A percentile compares a stretch with the other conserved stretches of the same genome.
These are phyloP conservation scores for Stentor roeselii DNA, from an alignment of 73 alveolate species.

Conservation along the genomic window DNA sequence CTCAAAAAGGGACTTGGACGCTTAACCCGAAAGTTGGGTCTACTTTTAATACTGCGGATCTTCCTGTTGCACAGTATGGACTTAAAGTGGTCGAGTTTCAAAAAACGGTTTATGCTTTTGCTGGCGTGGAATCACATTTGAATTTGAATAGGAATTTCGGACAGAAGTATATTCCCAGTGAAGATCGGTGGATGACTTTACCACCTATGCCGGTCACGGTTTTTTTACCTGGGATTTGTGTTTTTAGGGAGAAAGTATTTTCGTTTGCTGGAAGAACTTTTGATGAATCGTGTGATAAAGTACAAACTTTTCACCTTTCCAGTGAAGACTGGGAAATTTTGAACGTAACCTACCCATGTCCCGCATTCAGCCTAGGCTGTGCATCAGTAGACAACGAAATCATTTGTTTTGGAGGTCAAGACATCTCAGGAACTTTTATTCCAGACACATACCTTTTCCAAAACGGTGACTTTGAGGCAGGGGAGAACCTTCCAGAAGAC, in stretches of 20 bases:
- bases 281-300: background rate
- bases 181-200: background rate
- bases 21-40: background rate
- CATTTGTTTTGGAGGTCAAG: slow-evolving; percentile 17
- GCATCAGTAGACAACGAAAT: background rate
- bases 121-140: background rate
- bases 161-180: background rate
- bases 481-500: background rate
- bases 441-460: background rate
- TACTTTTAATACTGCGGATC: background rate
- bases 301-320: background rate
- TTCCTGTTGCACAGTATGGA: background rate
- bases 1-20: slow-evolving; percentile 2
- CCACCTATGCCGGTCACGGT: background rate
- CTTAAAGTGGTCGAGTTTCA: background rate
- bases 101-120: slow-evolving; percentile 6
- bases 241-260: background rate
- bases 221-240: slow-evolving; percentile 15
- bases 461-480: background rate
- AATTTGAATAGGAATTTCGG: background rate
- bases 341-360: background rate
- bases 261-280: background rate
- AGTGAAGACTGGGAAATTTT: background rate
- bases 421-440: background rate
- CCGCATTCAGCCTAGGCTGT: background rate